Evolutionary conservation across 129 eudicot genomes (phyloP), one percentile per base, ranked within the genome.

Genomic region (Flaveria linearis): DNA sequence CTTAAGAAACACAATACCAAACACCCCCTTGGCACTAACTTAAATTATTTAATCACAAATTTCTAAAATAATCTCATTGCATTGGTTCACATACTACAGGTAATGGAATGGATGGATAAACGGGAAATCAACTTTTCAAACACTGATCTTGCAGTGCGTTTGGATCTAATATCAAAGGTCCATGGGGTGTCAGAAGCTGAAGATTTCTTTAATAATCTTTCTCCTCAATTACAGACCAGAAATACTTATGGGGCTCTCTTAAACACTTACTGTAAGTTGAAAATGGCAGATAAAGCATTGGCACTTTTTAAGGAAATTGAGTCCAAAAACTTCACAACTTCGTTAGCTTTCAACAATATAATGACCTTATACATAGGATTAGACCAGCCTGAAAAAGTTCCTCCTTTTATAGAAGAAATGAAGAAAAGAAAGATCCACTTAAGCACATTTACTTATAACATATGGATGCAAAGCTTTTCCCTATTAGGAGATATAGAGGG

Each of bases 51-150:
- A 16, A 12, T 14, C 20, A 30, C 20, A n/a, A 33, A 52, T 30
- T 65, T 30, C 0, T 0, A 30, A 30, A 3, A 30, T 30, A 52
- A 74, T 57, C 60, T 67, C 60, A 23, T 52, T 55, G 28, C 56
- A 36, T 18, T 8, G 51, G 47, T 28, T 30, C 36, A 30, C 36
- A 30, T 30, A 30, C 33, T 30, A 33, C 81, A 93, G 98, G 85
- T 93, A 75, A 85, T 93, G 87, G 92, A 93, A 74, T 93, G 98
- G 98, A 90, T 93, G 97, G 88, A 88, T 47, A 72, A 45, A 25
- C 76, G 88, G 53, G 80, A 76, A 9, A 53, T 82, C 6, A 72
- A 82, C 81, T 82, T 78, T 63, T 51, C 84, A 10, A 71, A 72
- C 71, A 18, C 33, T 0, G 96, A 93, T 63, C 11, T 85, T 79